Conservation (phyloP, 192 early-diverging fungal species). For the Rhizoclosmatium sp. region DNA sequence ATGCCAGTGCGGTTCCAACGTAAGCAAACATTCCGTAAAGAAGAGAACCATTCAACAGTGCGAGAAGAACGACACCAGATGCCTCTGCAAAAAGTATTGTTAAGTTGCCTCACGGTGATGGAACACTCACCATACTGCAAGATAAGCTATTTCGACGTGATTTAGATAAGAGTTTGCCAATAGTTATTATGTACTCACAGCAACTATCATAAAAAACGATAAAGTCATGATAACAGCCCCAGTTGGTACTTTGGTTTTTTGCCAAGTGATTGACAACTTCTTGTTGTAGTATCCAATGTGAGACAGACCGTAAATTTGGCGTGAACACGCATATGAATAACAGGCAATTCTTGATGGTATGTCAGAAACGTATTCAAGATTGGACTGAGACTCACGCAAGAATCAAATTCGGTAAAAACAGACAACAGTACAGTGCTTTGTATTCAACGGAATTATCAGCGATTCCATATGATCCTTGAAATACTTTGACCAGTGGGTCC, state of each 20-base stretch:
- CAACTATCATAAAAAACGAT: slow-evolving; percentile 5
- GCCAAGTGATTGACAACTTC: background rate
- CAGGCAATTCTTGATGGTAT: background rate
- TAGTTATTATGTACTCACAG: background rate
- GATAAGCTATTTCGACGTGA: background rate
- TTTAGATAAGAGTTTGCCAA: background rate
- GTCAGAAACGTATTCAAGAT: too few relatives aligned
- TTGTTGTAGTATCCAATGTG: slow-evolving; percentile 25
- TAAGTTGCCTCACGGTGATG: background rate
- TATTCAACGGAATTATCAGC: background rate
- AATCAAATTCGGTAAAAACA: background rate
- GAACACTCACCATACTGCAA: background rate
- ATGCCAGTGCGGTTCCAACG: background rate
- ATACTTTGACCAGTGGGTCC: background rate
- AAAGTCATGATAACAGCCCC: background rate
- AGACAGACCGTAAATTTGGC: slow-evolving; percentile 12
- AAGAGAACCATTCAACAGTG: slow-evolving; percentile 5
- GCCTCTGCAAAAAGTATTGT: background rate
- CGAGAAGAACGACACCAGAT: background rate
- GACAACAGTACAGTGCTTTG: background rate
- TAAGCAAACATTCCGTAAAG: slow-evolving; percentile 22
- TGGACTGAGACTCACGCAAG: slow-evolving; percentile 11
- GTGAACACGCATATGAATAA: slow-evolving; percentile 20
- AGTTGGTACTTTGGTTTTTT: slow-evolving; percentile 7
- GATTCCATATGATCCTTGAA: background rate